Evolutionary conservation across 1,139 yeast species (phyloP), one percentile per base, ranked within the genome.

Genomic region (Candida gigantensis): DNA sequence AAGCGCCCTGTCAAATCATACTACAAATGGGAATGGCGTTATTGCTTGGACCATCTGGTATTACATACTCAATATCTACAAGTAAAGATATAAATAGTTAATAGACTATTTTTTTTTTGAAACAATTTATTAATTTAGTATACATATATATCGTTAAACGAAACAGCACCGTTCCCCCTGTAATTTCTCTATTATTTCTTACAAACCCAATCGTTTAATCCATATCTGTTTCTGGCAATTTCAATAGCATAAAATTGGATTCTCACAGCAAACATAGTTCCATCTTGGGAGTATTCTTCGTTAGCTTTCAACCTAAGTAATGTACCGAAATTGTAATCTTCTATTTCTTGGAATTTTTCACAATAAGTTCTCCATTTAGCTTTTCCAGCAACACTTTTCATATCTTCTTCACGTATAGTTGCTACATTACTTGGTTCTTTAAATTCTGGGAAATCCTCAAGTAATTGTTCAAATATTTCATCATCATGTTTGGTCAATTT

Each of bases 241-340:
- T 92, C 99, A 55, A 89, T 76, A 39, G 97, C 97, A 53, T 90
- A 86, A 58, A 94, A 92, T 67, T 92, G 97, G 57, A 89, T 79
- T 68, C 97, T 79, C 41, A 90, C 94, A 17, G 80, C 96, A 53
- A 92, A 92, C 39, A 90, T 85, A 30, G 97, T 86, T 41, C 85
- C 81, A 35, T 81, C 79, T 64, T 92, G 89, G 33, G 80, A 77
- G 62, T 94, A 94, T 61, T 88, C 97, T 24, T 73, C 82, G 34
- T 67, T 60, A 27, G 84, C 62, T 48, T 79, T 81, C 28, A 77
- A 65, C 71, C 99, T 83, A 55, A 94, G 70, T 52, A 94, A 72
- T 17, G 98, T 89, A 44, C 99, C 99, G 57, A 94, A 92, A 68
- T 94, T 94, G 68, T 77, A 94, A 63, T 94, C 98, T 46, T 86